phyloP scores from a whole-genome alignment of 1,139 yeast species.

The Yamadazyma trypodendri region DNA sequence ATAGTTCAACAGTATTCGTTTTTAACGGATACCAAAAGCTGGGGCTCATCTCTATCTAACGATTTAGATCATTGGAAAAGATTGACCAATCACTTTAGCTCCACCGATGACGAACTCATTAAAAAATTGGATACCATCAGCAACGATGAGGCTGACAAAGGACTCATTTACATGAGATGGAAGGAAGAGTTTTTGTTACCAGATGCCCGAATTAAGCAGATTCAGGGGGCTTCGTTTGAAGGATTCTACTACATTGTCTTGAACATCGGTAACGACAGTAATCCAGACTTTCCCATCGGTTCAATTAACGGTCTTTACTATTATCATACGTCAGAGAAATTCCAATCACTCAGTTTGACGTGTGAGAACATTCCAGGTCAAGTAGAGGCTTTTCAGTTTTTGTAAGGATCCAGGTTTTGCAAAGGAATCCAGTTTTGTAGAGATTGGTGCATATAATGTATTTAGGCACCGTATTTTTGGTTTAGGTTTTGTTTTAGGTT shows the following conservation, averaged over 20 bases:
- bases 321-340: conserved; percentile 73
- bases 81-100: conserved; percentile 48
- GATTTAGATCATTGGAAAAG: conserved; percentile 88
- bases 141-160: conserved; percentile 28
- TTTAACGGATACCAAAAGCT: conserved; percentile 39
- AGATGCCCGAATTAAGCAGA: conserved; percentile 65
- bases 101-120: conserved; percentile 25
- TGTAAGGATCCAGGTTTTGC: too few relatives aligned
- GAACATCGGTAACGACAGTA: conserved; percentile 54
- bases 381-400: conserved; percentile 12
- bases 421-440: too few relatives aligned
- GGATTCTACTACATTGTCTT: conserved; percentile 89
- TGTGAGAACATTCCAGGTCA: conserved; percentile 21
- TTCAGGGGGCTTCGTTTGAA: conserved; percentile 84
- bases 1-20: conserved; percentile 29
- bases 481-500: too few relatives aligned
- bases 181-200: conserved; percentile 86
- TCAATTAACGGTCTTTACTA: conserved; percentile 76
- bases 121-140: conserved; percentile 31
- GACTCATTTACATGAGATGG: conserved; percentile 86
- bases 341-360: conserved; percentile 51
- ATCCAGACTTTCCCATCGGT: conserved; percentile 37
- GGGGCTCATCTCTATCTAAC: conserved; percentile 66
- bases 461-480: too few relatives aligned
- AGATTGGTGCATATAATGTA: too few relatives aligned